A percentile compares a stretch with the other conserved stretches of the same genome.
Evolutionary conservation across 2,329 filamentous ascomycete species (phyloP).

Genomic region (Scedosporium boydii): DNA sequence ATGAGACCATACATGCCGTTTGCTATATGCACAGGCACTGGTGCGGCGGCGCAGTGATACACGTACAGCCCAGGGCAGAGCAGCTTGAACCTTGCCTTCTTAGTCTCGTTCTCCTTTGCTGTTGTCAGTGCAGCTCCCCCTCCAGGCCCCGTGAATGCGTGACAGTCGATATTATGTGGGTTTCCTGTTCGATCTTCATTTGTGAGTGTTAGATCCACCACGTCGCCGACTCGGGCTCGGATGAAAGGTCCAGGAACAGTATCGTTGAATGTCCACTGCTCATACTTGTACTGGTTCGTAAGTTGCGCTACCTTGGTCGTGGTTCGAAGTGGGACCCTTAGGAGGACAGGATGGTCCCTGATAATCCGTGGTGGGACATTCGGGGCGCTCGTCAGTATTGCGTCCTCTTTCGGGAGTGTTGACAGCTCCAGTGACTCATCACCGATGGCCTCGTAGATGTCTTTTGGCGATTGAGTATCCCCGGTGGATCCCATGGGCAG

Average conservation of each 20-base stretch:
- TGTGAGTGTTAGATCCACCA: constrained; percentile 21
- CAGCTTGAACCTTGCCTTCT: constrained; percentile 20
- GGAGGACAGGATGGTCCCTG: constrained; percentile 19
- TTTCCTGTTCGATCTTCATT: constrained; percentile 22
- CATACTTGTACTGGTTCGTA: constrained; percentile 23
- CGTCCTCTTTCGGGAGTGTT: constrained; percentile 17
- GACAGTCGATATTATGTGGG: constrained; percentile 25
- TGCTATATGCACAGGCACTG: constrained; percentile 25
- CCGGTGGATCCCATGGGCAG: too few species aligned
- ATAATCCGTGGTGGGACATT: constrained; percentile 21
- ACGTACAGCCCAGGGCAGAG: constrained; percentile 20
- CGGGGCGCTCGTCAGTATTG: constrained; percentile 19
- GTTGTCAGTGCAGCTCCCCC: constrained; percentile 23
- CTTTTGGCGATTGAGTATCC: too few species aligned
- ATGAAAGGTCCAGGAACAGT: constrained; percentile 23
- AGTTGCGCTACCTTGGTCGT: constrained; percentile 18
- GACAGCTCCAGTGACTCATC: too few species aligned
- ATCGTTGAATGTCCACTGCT: constrained; percentile 24
- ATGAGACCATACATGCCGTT: constrained; percentile 27
- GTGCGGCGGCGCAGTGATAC: constrained; percentile 24
- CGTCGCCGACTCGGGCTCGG: constrained; percentile 22
- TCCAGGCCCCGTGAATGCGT: constrained; percentile 23
- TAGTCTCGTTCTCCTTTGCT: constrained; percentile 20
- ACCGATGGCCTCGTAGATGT: too few species aligned
- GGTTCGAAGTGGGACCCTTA: constrained; percentile 20